These are phyloP conservation scores for Exophiala viscosa DNA, from an alignment of 2,329 filamentous ascomycete genomes.

Conservation along the genomic window DNA sequence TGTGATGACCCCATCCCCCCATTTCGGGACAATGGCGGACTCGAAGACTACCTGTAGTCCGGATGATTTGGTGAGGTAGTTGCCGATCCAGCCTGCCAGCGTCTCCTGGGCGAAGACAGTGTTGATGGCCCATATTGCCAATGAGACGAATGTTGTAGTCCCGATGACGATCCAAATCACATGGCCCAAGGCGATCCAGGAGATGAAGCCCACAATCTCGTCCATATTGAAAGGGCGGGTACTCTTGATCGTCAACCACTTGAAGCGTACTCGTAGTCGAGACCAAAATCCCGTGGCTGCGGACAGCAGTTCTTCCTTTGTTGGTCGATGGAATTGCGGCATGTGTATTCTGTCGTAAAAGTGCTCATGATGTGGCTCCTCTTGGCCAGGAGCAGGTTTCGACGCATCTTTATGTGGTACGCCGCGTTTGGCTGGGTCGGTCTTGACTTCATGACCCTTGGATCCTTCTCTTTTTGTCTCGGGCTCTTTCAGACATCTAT, in stretches of 20 bases:
- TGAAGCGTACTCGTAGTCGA: slow-evolving; percentile 83
- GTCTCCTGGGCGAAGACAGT: slow-evolving; percentile 98
- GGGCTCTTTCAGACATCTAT: slow-evolving; percentile 17
- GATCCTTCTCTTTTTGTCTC: slow-evolving; percentile 35
- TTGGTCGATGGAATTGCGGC: slow-evolving; percentile 75
- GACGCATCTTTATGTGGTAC: slow-evolving; percentile 25
- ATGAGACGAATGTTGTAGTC: slow-evolving; percentile 93
- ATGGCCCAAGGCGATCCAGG: slow-evolving; percentile 92
- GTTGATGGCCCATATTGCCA: slow-evolving; percentile 87
- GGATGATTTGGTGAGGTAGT: slow-evolving; percentile 90
- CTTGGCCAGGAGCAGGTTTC: slow-evolving; percentile 18
- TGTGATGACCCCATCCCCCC: slow-evolving; percentile 90
- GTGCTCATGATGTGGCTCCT: slow-evolving; percentile 34
- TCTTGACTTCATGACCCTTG: slow-evolving; percentile 22
- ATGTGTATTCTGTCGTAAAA: slow-evolving; percentile 64
- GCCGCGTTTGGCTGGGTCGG: slow-evolving; percentile 19
- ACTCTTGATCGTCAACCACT: slow-evolving; percentile 95
- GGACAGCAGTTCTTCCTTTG: slow-evolving; percentile 86
- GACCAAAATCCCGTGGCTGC: slow-evolving; percentile 93
- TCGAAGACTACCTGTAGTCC: slow-evolving; percentile 94
- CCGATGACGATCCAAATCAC: slow-evolving; percentile 93
- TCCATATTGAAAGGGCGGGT: slow-evolving; percentile 92
- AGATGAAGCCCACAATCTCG: slow-evolving; percentile 92
- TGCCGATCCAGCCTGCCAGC: slow-evolving; percentile 85
- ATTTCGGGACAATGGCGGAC: slow-evolving; percentile 93